phyloP scores from a whole-genome alignment of 345 rosid genomes.

The Eucalyptus marginata region DNA sequence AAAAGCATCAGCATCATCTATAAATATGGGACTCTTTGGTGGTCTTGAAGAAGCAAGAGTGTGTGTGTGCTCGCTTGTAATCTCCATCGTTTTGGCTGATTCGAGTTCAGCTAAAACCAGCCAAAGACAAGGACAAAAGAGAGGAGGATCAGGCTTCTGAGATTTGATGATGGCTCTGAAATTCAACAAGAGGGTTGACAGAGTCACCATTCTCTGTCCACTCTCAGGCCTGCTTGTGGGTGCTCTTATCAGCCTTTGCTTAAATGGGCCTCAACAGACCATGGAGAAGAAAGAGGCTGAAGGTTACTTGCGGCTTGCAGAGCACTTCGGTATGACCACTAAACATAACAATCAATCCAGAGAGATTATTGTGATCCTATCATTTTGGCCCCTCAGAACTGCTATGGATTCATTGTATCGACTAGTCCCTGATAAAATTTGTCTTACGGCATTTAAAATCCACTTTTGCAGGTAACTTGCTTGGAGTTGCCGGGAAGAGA shows the following conservation, averaged over 20 bases:
- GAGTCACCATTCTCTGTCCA: neutral
- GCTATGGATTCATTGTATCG: neutral
- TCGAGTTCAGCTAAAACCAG: neutral
- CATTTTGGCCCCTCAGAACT: neutral
- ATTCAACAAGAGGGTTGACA: neutral
- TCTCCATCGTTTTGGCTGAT: neutral
- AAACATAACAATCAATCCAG: neutral
- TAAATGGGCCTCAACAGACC: neutral
- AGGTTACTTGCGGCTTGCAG: neutral
- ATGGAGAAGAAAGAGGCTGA: neutral
- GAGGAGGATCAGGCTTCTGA: neutral
- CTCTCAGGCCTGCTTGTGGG: neutral
- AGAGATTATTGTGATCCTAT: neutral
- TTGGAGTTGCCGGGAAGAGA: neutral
- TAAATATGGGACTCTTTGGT: neutral
- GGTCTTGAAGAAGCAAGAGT: neutral
- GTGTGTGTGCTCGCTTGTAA: neutral
- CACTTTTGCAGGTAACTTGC: slow-evolving; percentile 1
- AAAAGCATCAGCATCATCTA: neutral
- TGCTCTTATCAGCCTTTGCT: neutral
- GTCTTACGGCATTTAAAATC: neutral
- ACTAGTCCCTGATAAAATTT: neutral
- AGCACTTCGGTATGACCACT: neutral
- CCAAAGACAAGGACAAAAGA: neutral
- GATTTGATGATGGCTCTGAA: neutral